phyloP scores from a whole-genome alignment of 495 filamentous ascomycete species.

The Aspergillus biplanus region DNA sequence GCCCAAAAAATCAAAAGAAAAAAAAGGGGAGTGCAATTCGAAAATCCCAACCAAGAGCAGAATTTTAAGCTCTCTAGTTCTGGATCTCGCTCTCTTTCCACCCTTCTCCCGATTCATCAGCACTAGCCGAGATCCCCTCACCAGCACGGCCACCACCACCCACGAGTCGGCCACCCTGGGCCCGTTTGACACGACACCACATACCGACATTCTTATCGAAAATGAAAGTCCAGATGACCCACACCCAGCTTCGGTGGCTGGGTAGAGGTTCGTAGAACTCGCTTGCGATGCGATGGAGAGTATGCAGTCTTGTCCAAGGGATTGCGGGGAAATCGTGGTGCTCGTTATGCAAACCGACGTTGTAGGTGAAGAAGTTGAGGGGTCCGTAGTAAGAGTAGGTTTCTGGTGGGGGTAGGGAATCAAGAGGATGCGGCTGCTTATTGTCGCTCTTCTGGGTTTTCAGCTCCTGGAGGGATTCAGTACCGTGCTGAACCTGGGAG shows the following conservation, averaged over 20 bases:
- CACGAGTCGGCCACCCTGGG: slow-evolving; percentile 74
- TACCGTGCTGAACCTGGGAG: slow-evolving; percentile 63
- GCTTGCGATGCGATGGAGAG: slow-evolving; percentile 74
- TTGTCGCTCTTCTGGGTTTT: slow-evolving; percentile 32
- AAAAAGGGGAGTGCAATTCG: too few species aligned
- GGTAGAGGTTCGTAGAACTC: slow-evolving; percentile 95
- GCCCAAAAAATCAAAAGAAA: background rate
- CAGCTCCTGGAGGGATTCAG: slow-evolving; percentile 54
- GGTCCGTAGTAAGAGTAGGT: slow-evolving; percentile 97
- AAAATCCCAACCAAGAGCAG: background rate
- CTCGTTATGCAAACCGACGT: slow-evolving; percentile 97
- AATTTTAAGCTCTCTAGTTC: slow-evolving; percentile 31
- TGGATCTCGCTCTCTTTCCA: slow-evolving; percentile 60
- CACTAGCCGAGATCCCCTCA: slow-evolving; percentile 47
- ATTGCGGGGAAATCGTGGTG: slow-evolving; percentile 98
- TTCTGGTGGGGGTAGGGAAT: slow-evolving; percentile 72
- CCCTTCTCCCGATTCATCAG: slow-evolving; percentile 44
- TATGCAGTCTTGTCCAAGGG: slow-evolving; percentile 84
- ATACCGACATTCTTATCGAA: slow-evolving; percentile 85
- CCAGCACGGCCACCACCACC: slow-evolving; percentile 55
- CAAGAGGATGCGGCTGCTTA: slow-evolving; percentile 42
- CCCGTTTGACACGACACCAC: slow-evolving; percentile 90
- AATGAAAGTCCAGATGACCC: slow-evolving; percentile 94
- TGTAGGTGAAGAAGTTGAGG: slow-evolving; percentile 91
- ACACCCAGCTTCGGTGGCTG: slow-evolving; percentile 84